Evolutionary conservation across 164 flowering plant genomes (phyloP).

Genomic region (Kalanchoe fedtschenkoi): DNA sequence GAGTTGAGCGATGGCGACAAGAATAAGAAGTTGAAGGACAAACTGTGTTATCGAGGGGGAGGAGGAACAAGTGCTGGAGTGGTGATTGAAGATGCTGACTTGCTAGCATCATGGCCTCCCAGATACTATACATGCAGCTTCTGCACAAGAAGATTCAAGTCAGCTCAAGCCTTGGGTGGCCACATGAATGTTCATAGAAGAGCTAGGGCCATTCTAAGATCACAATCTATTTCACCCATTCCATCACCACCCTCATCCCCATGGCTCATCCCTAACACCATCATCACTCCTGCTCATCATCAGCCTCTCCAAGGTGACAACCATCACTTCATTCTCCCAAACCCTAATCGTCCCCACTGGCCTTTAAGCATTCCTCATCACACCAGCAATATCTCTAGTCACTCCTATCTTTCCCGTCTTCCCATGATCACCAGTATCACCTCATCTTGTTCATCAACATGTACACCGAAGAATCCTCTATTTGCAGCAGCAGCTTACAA

Average conservation of each 20-base stretch:
- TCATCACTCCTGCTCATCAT: not conserved
- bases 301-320: not conserved
- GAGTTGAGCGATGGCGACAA: not conserved
- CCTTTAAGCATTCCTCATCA: not conserved
- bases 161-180: constrained; percentile 46
- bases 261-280: not conserved
- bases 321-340: not conserved
- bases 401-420: not conserved
- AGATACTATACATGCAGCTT: constrained; percentile 10
- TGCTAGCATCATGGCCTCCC: constrained; percentile 5
- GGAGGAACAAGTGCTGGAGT: not conserved
- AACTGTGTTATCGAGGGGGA: not conserved
- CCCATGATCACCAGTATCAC: not conserved
- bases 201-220: constrained; percentile 25
- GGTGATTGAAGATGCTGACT: too few relatives aligned
- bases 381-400: not conserved
- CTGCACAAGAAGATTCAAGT: constrained; percentile 32
- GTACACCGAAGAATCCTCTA: not conserved
- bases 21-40: not conserved
- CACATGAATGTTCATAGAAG: constrained; percentile 42
- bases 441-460: not conserved
- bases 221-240: constrained; percentile 8
- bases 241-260: not conserved
- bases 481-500: not conserved
- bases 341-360: not conserved